These are phyloP conservation scores for Phoenix dactylifera DNA, from an alignment of 176 grass and related monocot species.

Conservation along the genomic window DNA sequence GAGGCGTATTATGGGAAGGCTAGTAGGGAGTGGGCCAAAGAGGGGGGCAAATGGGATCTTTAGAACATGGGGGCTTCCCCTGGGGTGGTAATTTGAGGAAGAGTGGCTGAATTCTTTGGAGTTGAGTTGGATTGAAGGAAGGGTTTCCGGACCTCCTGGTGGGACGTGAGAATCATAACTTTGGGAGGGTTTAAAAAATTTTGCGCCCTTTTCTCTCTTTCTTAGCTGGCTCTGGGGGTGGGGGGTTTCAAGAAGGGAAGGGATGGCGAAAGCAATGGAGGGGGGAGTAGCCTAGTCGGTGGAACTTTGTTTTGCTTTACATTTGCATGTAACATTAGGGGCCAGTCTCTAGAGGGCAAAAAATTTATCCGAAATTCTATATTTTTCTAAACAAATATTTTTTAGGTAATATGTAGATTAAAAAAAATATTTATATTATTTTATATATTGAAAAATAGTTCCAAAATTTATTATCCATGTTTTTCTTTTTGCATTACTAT, in stretches of 20 bases:
- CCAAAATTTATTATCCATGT: too few relatives aligned
- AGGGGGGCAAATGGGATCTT: slow-evolving; percentile 22
- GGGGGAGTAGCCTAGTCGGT: too few relatives aligned
- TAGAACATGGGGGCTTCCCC: slow-evolving; percentile 14
- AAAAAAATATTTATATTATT: too few relatives aligned
- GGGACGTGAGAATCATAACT: slow-evolving; percentile 37
- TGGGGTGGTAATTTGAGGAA: slow-evolving; percentile 9
- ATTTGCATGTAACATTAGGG: too few relatives aligned
- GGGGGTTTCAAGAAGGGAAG: background rate
- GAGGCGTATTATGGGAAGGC: background rate
- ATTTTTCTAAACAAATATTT: too few relatives aligned
- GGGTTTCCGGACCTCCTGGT: slow-evolving; percentile 21
- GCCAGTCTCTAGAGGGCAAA: too few relatives aligned
- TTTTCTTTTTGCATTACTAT: too few relatives aligned
- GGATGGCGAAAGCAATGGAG: too few relatives aligned
- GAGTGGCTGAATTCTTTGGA: slow-evolving; percentile 23
- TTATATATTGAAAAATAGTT: too few relatives aligned
- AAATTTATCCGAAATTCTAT: too few relatives aligned
- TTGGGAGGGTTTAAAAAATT: slow-evolving; percentile 11
- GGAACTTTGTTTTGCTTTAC: too few relatives aligned
- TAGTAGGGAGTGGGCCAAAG: slow-evolving; percentile 29
- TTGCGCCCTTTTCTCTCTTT: slow-evolving; percentile 10
- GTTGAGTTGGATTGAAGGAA: slow-evolving; percentile 98
- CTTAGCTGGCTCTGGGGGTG: slow-evolving; percentile 4
- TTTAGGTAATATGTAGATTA: too few relatives aligned